These are phyloP conservation scores for Cichorium intybus DNA, from an alignment of 140 eudicot species.

Conservation along the genomic window DNA sequence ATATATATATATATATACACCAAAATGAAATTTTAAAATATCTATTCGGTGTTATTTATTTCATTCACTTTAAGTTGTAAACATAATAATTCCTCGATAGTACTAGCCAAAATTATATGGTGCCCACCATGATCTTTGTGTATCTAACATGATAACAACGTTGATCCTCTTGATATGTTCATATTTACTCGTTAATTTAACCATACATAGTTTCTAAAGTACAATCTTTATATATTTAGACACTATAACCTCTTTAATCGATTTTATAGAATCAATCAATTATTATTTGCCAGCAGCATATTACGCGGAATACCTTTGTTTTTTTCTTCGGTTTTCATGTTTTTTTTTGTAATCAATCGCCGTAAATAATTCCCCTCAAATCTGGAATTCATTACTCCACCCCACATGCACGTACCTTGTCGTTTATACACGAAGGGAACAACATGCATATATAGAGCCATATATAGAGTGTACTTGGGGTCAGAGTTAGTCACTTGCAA, in stretches of 20 bases:
- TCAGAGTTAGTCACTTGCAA: not conserved
- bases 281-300: slow-evolving; percentile 8
- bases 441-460: slow-evolving; percentile 30
- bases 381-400: slow-evolving; percentile 23
- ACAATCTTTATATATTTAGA: not conserved
- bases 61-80: not conserved
- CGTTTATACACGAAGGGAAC: slow-evolving; percentile 14
- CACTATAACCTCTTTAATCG: not conserved
- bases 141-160: not conserved
- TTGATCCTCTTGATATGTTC: not conserved
- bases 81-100: not conserved
- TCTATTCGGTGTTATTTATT: not conserved
- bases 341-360: not conserved
- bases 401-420: slow-evolving; percentile 49
- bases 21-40: too few relatives aligned
- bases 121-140: not conserved
- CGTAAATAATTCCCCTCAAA: not conserved
- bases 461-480: not conserved
- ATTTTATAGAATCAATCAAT: not conserved
- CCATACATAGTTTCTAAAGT: not conserved
- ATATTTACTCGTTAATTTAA: not conserved
- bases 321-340: not conserved
- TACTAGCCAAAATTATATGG: not conserved
- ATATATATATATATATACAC: too few relatives aligned
- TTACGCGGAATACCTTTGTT: slow-evolving; percentile 8